These are phyloP conservation scores for Colletotrichum destructivum DNA, from an alignment of 2,329 filamentous ascomycete species.

Conservation along the genomic window DNA sequence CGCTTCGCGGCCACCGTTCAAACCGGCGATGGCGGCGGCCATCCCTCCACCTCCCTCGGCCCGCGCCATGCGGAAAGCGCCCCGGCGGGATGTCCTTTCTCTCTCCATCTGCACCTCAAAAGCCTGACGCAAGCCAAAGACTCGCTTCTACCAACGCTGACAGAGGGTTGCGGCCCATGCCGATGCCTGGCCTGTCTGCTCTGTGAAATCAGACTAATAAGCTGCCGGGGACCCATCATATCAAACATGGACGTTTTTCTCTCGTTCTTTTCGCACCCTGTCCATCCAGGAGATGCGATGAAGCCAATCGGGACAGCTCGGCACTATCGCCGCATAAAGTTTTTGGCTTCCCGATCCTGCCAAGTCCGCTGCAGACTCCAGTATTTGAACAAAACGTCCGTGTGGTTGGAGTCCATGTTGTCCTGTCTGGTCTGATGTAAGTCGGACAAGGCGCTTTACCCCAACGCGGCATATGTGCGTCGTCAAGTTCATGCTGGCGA, in stretches of 20 bases:
- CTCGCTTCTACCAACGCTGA: background rate
- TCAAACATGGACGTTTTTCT: background rate
- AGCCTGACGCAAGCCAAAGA: background rate
- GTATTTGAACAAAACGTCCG: background rate
- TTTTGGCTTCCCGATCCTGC: background rate
- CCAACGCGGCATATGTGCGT: conserved; percentile 8
- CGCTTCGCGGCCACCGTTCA: conserved; percentile 12
- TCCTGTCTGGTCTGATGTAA: conserved; percentile 20
- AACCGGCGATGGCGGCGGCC: background rate
- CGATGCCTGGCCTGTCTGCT: conserved; percentile 4
- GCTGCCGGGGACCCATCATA: background rate
- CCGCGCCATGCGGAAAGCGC: conserved; percentile 4
- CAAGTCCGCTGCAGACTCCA: background rate
- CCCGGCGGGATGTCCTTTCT: background rate
- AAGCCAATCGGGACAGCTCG: conserved; percentile 9
- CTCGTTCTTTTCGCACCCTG: background rate
- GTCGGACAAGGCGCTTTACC: background rate
- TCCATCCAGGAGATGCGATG: background rate
- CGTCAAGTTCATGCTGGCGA: conserved; percentile 7
- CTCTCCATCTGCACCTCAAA: background rate
- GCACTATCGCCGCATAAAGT: background rate
- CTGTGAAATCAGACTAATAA: background rate
- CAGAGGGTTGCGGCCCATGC: conserved; percentile 25
- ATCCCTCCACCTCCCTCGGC: conserved; percentile 19
- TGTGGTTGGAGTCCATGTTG: background rate